Base-by-base conservation (phyloP, 495 filamentous ascomycete genomes). In the Aspergillus bertholletiae region DNA sequence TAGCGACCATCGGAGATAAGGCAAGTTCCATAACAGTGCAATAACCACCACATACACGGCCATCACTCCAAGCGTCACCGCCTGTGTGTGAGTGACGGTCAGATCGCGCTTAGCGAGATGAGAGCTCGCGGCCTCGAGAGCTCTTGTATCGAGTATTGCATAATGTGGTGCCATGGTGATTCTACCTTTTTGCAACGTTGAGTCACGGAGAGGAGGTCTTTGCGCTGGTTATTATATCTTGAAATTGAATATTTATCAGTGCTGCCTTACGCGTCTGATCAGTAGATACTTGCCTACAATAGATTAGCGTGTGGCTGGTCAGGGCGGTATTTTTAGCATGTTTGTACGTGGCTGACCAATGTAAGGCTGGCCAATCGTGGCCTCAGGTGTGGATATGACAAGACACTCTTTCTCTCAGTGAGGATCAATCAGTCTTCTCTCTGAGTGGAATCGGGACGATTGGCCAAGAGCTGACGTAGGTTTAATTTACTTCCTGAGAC, bases 1-100 rank as follows among this genome's bases (percentile, higher is more conserved):
- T 18, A 92, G 69, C 0, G 81, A 76, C 77, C 78, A 88, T 17
- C 84, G 79, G 17, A 92, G 67, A 63, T 92, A 90, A 1, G 88
- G 88, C 8, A 90, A 53, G 65, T 92, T 92, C 88, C 88, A 92
- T 7, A 92, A 71, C 21, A 90, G 69, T 3, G 86, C 86, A 58
- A 92, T 90, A 35, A 80, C 79, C 15, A 90, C 87, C 1, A 87
- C 80, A 67, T 92, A 92, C 49, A 73, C 87, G 2, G 61, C 81
- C 58, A 86, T 84, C 5, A 88, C 73, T 17, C 88, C 88, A 3
- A 92, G 75, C 0, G 88, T 92, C 4, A 89, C 78, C 37, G 80
- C 81, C 65, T 92, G 88, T 12, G 88, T 88, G 64, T 84, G 80
- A 64, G 82, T 81, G 55, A 90, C 86, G 18, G 74, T 77, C 9